A percentile compares a stretch with the other conserved stretches of the same genome.
phyloP scores from a whole-genome alignment of 768 basidiomycete species.

The Naganishia kalamii region DNA sequence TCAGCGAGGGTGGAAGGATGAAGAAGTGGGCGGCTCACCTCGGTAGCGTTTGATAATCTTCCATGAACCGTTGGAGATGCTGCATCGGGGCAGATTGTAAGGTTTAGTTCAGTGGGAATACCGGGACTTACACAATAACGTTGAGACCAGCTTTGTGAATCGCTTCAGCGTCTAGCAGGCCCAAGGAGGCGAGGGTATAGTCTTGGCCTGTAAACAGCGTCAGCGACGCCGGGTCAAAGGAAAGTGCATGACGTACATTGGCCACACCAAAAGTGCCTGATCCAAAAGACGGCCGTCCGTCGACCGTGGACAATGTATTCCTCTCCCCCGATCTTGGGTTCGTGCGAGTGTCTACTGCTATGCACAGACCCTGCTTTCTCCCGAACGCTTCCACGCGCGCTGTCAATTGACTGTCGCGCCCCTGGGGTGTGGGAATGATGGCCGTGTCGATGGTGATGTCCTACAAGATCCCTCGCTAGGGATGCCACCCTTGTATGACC shows the following conservation, averaged over 20 bases:
- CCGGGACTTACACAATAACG: slow-evolving; percentile 30
- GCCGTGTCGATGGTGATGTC: neutral
- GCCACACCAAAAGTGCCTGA: slow-evolving; percentile 45
- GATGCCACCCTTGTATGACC: neutral
- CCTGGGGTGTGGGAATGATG: neutral
- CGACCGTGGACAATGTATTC: slow-evolving; percentile 19
- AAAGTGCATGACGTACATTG: slow-evolving; percentile 32
- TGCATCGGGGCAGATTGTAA: too few species aligned
- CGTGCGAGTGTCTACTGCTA: neutral
- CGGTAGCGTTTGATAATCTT: slow-evolving; percentile 45
- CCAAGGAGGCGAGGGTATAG: slow-evolving; percentile 39
- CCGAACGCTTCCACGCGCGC: neutral
- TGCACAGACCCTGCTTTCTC: neutral
- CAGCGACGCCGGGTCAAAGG: neutral
- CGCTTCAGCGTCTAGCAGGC: slow-evolving; percentile 36
- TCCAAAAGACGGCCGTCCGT: slow-evolving; percentile 45
- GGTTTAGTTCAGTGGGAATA: too few species aligned
- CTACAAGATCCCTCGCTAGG: neutral
- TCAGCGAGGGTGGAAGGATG: neutral
- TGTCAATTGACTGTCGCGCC: neutral
- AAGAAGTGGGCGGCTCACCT: slow-evolving; percentile 4
- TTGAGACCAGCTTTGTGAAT: slow-evolving; percentile 36
- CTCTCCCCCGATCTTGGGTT: slow-evolving; percentile 12
- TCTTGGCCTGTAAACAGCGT: slow-evolving; percentile 31
- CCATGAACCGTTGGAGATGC: slow-evolving; percentile 45